Evolutionary conservation across 2,329 filamentous ascomycete genomes (phyloP).

Genomic region (Curvularia hawaiiensis): DNA sequence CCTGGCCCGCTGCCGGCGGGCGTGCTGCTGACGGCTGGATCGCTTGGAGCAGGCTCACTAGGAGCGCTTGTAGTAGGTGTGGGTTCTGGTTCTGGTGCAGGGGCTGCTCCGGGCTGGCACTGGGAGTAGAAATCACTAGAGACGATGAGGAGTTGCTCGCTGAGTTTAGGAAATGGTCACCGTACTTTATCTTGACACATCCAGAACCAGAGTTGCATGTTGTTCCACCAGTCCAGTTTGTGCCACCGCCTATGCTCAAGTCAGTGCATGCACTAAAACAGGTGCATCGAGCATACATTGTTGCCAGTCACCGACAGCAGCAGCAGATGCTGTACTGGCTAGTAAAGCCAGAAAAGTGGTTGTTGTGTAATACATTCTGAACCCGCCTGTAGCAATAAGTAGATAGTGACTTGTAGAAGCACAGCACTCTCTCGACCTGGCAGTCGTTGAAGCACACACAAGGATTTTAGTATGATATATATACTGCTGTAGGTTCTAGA

Average conservation of each 20-base stretch:
- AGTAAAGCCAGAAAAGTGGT: conserved; percentile 30
- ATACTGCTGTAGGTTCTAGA: conserved; percentile 1
- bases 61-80: background rate
- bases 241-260: conserved; percentile 36
- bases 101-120: conserved; percentile 47
- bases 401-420: background rate
- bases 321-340: conserved; percentile 32
- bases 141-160: conserved; percentile 9
- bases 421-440: background rate
- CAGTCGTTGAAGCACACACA: background rate
- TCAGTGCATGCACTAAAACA: background rate
- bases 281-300: conserved; percentile 35
- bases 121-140: conserved; percentile 48
- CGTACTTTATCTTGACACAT: conserved; percentile 42
- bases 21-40: conserved; percentile 29
- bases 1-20: conserved; percentile 47
- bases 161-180: background rate
- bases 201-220: conserved; percentile 31
- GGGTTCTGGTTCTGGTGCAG: conserved; percentile 13
- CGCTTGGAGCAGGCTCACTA: conserved; percentile 11
- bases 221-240: conserved; percentile 34
- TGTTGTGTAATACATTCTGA: conserved; percentile 31
- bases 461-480: background rate
- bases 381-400: background rate
- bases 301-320: conserved; percentile 38